Conservation (phyloP, 1,139 yeast genomes). For the Suhomyces ambrosiae region DNA sequence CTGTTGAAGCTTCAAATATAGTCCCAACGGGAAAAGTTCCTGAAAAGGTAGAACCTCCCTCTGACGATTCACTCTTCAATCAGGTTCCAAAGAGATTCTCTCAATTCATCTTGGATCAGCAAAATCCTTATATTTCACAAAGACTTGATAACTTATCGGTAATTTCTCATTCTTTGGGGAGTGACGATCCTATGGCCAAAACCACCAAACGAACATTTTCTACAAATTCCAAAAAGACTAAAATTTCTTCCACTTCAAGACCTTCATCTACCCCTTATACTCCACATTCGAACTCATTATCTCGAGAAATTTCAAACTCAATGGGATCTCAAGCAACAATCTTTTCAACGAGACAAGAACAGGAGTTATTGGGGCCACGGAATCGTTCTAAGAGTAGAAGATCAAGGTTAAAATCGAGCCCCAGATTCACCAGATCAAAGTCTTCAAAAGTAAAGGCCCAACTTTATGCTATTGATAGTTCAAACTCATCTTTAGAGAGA, state of each 20-base stretch:
- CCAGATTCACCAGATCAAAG: constrained; percentile 10
- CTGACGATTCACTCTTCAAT: constrained; percentile 20
- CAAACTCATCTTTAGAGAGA: constrained; percentile 27
- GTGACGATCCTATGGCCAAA: constrained; percentile 18
- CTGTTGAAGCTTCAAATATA: not conserved
- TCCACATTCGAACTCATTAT: constrained; percentile 12
- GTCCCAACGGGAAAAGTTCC: not conserved
- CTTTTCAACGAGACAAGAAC: constrained; percentile 39
- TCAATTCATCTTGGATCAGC: constrained; percentile 44
- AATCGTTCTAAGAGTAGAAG: constrained; percentile 5
- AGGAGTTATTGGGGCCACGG: constrained; percentile 3
- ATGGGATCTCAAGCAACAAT: constrained; percentile 52
- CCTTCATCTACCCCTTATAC: constrained; percentile 11
- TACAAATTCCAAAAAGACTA: constrained; percentile 11
- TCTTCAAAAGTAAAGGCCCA: constrained; percentile 18
- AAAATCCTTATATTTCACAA: constrained; percentile 30
- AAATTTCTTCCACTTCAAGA: constrained; percentile 10
- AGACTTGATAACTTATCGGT: constrained; percentile 30
- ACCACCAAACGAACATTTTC: constrained; percentile 11
- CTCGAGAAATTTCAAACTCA: constrained; percentile 36
- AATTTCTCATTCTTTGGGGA: constrained; percentile 27
- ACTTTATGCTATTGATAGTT: constrained; percentile 16
- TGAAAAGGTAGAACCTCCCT: not conserved
- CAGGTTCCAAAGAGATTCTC: constrained; percentile 48
- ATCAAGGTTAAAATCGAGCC: constrained; percentile 3